Evolutionary conservation across 2,329 filamentous ascomycete genomes (phyloP), one percentile per base, ranked within the genome.

Genomic region (Penicillium sp.): DNA sequence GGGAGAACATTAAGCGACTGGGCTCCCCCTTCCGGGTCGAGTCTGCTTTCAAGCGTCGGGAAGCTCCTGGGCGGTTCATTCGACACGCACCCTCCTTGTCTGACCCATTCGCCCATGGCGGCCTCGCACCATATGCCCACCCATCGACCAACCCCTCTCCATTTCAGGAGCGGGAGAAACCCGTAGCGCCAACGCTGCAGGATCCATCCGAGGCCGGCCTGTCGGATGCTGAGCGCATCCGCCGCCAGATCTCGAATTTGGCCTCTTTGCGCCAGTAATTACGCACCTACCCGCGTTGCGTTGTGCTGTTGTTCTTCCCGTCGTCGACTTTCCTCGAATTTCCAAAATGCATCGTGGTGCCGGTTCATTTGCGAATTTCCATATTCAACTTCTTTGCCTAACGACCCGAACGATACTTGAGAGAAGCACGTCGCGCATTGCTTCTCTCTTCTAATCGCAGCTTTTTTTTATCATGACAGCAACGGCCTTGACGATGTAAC

Each of bases 21-120:
- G 79, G 79, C 24, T 82, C 80, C 33, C 80, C 80, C 2, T 82
- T 82, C 60, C 75, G 77, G 55, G 66, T 77, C 10, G 76, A 80
- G 59, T 69, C 65, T n/a, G 59, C 62, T 13, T 70, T 69, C 51
- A 73, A 70, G 51, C 74, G 71, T 50, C 70, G 69, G 31, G 72
- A 72, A 27, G 60, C 69, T 5, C 65, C 69, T 16, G 59, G 66
- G 24, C 68, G 73, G 58, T 69, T 69, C 35, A 70, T 75, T 19
- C 70, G 76, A 59, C 78, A 79, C 62, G 75, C 73, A 13, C 73
- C 76, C 35, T 80, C 76, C 41, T 70, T 77, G 56, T 79, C 77
- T 10, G 78, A 81, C 55, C 75, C 78, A 2, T 80, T 79, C 61
- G 75, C 74, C 13, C 66, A 66, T 27, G 62, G 60, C 40, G 69